Base-by-base conservation (phyloP, 129 eudicot species). In the Flaveria sonorensis region DNA sequence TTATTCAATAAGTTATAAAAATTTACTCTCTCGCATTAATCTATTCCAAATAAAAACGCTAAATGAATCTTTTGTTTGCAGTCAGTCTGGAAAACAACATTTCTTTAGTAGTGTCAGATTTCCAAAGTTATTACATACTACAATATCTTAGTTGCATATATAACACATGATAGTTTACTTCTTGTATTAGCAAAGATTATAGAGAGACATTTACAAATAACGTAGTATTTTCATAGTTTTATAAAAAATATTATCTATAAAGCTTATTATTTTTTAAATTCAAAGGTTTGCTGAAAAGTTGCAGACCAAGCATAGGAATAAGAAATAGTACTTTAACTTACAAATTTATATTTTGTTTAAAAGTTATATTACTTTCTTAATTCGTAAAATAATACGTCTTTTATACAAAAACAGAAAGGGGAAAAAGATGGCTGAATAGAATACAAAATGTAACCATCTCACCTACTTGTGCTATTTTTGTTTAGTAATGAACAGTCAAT, bases 401-500 rank as follows among this genome's bases (percentile, higher is more conserved):
- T 21, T 59, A 23, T 7, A 10, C n/a, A 59, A 53, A 53, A 14
- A 59, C 9, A 59, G 8, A 59, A 12, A 19, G 7, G 15, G 8
- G 16, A 4, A 23, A 21, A 23, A 23, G 11, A 21, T 0, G 16
- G 32, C 24, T 2, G 36, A 23, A 6, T 59, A 59, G 7, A 23
- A 59, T 21, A 21, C 65, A 59, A 59, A 59, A 59, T 32, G 65
- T 59, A 59, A 59, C 65, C 65, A 59, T 59, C 65, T 23, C 39
- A 59, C 65, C 65, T 0, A 59, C n/a, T 59, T 59, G n/a, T 56
- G 23, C 13, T 59, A 59, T 59, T 59, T 59, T 59, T 59, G 39
- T 23, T 21, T 23, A 23, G 39, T 10, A 59, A 59, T 23, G 36
- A 59, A 59, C 36, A 59, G 65, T 59, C 39, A 59, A 23, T 59